A percentile compares a stretch with the other conserved stretches of the same genome.
Evolutionary conservation across 352 stramenopile species (phyloP).

Genomic region (Phytophthora lateralis): DNA sequence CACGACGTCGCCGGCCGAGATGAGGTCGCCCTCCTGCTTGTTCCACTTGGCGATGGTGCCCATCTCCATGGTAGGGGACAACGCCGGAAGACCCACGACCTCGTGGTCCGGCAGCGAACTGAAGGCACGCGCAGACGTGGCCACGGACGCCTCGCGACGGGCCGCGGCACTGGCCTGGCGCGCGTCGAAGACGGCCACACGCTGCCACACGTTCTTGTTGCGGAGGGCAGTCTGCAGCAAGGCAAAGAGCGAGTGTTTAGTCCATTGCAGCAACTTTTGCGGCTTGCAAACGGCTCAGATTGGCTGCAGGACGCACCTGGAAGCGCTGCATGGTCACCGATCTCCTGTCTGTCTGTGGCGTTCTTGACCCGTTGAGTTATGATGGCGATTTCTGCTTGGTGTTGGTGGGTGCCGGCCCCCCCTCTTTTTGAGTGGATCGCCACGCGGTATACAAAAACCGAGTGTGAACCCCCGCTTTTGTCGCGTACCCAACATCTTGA

Average conservation of each 20-base stretch:
- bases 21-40: conserved; percentile 90
- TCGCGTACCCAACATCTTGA: conserved; percentile 12
- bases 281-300: neutral
- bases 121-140: conserved; percentile 44
- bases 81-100: conserved; percentile 72
- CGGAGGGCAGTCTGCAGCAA: conserved; percentile 48
- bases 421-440: conserved; percentile 13
- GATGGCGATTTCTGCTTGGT: conserved; percentile 34
- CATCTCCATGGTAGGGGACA: conserved; percentile 94
- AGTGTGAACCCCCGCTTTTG: conserved; percentile 7
- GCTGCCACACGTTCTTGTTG: conserved; percentile 65
- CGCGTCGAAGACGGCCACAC: conserved; percentile 52
- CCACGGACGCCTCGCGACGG: conserved; percentile 25
- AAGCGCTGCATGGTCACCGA: conserved; percentile 58
- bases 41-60: conserved; percentile 96
- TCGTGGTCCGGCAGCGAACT: conserved; percentile 74
- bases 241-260: neutral
- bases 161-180: conserved; percentile 34
- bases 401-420: conserved; percentile 28
- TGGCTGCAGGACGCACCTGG: conserved; percentile 51
- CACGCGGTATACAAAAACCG: neutral
- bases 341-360: conserved; percentile 13
- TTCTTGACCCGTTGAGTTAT: conserved; percentile 35
- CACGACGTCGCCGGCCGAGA: conserved; percentile 92
- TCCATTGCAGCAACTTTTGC: neutral